These are phyloP conservation scores for Tripterygium wilfordii DNA, from an alignment of 177 flowering plant species.

Conservation along the genomic window DNA sequence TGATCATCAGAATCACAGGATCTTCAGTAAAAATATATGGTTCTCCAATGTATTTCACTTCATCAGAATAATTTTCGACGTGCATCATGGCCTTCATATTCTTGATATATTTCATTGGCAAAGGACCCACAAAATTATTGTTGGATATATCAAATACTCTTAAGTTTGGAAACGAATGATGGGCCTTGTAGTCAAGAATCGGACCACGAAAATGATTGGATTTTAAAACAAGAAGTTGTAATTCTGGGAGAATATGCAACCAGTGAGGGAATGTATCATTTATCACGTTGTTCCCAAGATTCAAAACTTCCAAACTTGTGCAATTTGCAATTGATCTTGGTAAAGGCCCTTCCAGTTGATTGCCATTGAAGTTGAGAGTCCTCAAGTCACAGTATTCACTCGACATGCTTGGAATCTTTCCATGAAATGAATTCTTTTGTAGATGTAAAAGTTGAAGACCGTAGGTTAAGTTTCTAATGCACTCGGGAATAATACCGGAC, in stretches of 20 bases:
- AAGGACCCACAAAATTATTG: too few species aligned
- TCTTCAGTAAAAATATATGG: too few species aligned
- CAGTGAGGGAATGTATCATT: conserved; percentile 18
- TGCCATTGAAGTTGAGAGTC: too few species aligned
- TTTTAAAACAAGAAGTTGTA: conserved; percentile 9
- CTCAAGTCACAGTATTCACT: neutral
- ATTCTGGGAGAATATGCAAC: conserved; percentile 9
- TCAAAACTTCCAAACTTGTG: conserved; percentile 8
- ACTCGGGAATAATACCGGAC: conserved; percentile 6
- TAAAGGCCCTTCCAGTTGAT: too few species aligned
- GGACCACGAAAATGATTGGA: conserved; percentile 7
- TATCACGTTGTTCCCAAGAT: too few species aligned
- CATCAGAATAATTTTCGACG: too few species aligned
- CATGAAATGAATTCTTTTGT: conserved; percentile 4
- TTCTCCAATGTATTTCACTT: too few species aligned
- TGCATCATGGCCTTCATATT: neutral
- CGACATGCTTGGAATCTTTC: conserved; percentile 7
- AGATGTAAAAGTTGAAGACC: conserved; percentile 3
- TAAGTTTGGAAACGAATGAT: too few species aligned
- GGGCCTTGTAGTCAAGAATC: too few species aligned
- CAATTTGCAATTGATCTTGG: too few species aligned
- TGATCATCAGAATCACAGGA: too few species aligned
- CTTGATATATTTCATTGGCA: neutral
- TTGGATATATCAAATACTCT: too few species aligned
- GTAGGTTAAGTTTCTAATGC: conserved; percentile 1